Conservation (phyloP, 352 stramenopile genomes). For the Globisporangium solare region DNA sequence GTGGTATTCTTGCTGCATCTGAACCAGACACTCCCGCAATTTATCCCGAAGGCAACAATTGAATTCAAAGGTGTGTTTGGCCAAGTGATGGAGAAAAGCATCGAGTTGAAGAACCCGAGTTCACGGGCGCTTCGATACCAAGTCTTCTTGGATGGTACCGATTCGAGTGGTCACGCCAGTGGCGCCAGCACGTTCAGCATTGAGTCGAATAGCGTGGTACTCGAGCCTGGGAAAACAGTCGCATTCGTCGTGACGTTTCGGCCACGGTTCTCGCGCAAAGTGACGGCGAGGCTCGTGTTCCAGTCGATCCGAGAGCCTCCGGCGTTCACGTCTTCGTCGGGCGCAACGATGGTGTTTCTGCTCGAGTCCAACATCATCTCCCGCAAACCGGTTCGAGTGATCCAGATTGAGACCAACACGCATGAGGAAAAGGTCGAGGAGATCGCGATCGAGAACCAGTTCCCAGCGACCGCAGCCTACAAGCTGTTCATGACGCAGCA, state of each 20-base stretch:
- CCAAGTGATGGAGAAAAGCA: conserved; percentile 86
- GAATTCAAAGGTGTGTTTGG: conserved; percentile 89
- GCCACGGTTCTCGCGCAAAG: conserved; percentile 80
- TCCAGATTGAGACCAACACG: conserved; percentile 68
- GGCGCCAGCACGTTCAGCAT: conserved; percentile 65
- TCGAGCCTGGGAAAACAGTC: conserved; percentile 73
- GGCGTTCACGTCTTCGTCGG: conserved; percentile 15
- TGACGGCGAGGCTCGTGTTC: conserved; percentile 88
- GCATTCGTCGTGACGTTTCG: conserved; percentile 82
- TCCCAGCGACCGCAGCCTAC: conserved; percentile 63
- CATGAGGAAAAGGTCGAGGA: conserved; percentile 82
- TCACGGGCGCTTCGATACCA: conserved; percentile 80
- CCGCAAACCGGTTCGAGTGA: conserved; percentile 69
- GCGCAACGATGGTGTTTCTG: conserved; percentile 89
- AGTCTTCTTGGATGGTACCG: conserved; percentile 75
- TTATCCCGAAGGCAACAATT: conserved; percentile 92
- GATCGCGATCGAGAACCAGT: conserved; percentile 87
- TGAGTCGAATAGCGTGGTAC: conserved; percentile 50
- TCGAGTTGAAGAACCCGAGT: conserved; percentile 92
- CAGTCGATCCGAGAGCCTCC: conserved; percentile 50
- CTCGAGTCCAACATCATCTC: conserved; percentile 80
- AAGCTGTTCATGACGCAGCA: conserved; percentile 71
- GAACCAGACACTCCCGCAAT: conserved; percentile 87
- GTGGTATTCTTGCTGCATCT: conserved; percentile 88
- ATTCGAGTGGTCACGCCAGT: not conserved